Percentiles rank a stretch among this genome's conserved stretches.
Conservation (phyloP, 2,329 filamentous ascomycete species). For the Fusarium mexicanum region DNA sequence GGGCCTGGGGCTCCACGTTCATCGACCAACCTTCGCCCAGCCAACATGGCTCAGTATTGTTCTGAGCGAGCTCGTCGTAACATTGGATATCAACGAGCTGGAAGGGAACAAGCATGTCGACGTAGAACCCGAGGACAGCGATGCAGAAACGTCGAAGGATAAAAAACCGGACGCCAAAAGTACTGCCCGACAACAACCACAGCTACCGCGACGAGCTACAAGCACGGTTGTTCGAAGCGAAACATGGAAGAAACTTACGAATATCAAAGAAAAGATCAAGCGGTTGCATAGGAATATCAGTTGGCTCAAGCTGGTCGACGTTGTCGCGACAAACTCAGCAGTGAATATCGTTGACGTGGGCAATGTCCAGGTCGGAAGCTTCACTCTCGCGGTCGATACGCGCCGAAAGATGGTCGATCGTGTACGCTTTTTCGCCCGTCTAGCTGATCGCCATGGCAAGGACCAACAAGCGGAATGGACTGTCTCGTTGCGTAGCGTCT, state of each 20-base stretch:
- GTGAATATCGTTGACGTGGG: constrained; percentile 84
- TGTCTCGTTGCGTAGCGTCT: constrained; percentile 81
- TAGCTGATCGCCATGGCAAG: constrained; percentile 66
- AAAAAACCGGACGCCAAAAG: constrained; percentile 36
- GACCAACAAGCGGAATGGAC: constrained; percentile 91
- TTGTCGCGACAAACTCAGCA: constrained; percentile 83
- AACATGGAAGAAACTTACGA: constrained; percentile 83
- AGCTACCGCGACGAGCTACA: constrained; percentile 21
- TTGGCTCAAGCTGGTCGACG: constrained; percentile 89
- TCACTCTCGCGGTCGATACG: constrained; percentile 90
- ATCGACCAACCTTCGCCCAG: constrained; percentile 95
- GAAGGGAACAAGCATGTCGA: constrained; percentile 57
- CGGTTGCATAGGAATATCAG: constrained; percentile 84
- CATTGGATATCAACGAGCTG: constrained; percentile 77
- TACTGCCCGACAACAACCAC: constrained; percentile 38
- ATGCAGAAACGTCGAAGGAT: constrained; percentile 42
- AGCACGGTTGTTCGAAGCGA: constrained; percentile 63
- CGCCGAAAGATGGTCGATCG: constrained; percentile 90
- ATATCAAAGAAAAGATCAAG: constrained; percentile 86
- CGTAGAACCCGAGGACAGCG: constrained; percentile 41
- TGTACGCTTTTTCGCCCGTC: constrained; percentile 86
- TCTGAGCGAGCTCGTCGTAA: constrained; percentile 84
- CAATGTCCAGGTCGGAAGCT: constrained; percentile 82
- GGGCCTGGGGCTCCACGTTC: constrained; percentile 85
- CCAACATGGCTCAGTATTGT: constrained; percentile 96